A percentile compares a stretch with the other conserved stretches of the same genome.
Conservation (phyloP, 192 early-diverging fungal species). For the Chytriomyces hyalinus region DNA sequence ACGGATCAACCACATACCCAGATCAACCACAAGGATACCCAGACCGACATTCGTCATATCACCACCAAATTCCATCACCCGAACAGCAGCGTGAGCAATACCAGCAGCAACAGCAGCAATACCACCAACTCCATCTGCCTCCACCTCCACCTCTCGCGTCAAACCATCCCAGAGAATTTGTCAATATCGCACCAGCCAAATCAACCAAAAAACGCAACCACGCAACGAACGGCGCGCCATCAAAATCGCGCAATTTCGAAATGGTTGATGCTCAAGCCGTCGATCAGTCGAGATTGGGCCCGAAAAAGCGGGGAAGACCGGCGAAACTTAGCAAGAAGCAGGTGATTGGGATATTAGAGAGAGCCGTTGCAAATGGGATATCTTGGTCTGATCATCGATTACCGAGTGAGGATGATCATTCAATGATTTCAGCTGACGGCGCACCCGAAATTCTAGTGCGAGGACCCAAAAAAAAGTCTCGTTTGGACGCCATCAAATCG, state of each 20-base stretch:
- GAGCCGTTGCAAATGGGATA: not conserved
- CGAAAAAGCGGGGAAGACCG: conserved; percentile 18
- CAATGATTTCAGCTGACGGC: not conserved
- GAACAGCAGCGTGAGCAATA: not conserved
- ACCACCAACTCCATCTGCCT: not conserved
- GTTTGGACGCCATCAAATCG: not conserved
- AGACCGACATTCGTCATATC: not conserved
- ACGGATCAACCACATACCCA: not conserved
- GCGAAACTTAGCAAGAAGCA: not conserved
- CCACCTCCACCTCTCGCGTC: not conserved
- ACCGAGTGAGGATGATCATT: not conserved
- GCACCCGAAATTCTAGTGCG: not conserved
- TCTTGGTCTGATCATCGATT: not conserved
- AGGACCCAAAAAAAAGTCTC: not conserved
- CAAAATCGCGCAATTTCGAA: not conserved
- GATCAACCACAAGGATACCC: not conserved
- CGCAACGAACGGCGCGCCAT: not conserved
- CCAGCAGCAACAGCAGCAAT: not conserved
- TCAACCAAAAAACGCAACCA: not conserved
- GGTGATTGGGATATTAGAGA: too few relatives aligned
- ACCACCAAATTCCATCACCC: not conserved
- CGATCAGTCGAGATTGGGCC: not conserved
- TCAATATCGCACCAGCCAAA: not conserved
- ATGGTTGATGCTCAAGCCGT: not conserved
- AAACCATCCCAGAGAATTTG: not conserved